Base-by-base conservation (phyloP, 2,329 filamentous ascomycete species). In the Periconia macrospinosa region DNA sequence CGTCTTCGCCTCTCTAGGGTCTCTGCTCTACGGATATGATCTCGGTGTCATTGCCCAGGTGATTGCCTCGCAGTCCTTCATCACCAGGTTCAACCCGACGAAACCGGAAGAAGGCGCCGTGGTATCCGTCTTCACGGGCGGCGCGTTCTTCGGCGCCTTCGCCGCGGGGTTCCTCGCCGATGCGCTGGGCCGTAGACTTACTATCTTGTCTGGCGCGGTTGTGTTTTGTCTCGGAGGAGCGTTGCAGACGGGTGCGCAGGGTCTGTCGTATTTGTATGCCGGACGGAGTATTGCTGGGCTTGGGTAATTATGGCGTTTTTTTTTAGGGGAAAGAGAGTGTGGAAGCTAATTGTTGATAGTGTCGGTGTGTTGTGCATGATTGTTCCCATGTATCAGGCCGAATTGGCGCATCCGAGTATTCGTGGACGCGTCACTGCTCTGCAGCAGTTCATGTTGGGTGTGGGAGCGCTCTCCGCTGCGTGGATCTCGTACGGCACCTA, bases 371-470 rank as follows among this genome's bases (percentile, higher is more conserved):
- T 87, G 8, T 80, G 80, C 58, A 87, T 86, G 84, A 84, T 87
- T 56, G 77, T 88, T 37, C 85, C 89, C 2, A 73, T 92, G 0
- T 93, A 92, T 69, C 90, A 92, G 68, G 89, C 88, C 19, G 90
- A 94, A 66, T 81, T 93, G 20, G 86, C 87, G 3, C 90, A 93
- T 68, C 90, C 90, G 1, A 83, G 81, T 53, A 93, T 93, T 64
- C 84, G 90, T 70, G 90, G 90, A 13, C 79, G 86, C 57, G 82
- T 94, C 30, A 92, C 89, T 0, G 83, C 85, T 30, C 78, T 93
- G 3, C 90, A 92, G 70, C 90, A 92, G 64, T 92, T 92, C 67
- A 92, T 92, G 89, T 71, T 93, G 48, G 90, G 89, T 1, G 83
- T 93, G 27, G 90, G 90, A 52, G 78, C 88, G 15, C 81, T 94